Evolutionary conservation across 202 grass and related monocot species (phyloP).

Genomic region (Panicum hallii): DNA sequence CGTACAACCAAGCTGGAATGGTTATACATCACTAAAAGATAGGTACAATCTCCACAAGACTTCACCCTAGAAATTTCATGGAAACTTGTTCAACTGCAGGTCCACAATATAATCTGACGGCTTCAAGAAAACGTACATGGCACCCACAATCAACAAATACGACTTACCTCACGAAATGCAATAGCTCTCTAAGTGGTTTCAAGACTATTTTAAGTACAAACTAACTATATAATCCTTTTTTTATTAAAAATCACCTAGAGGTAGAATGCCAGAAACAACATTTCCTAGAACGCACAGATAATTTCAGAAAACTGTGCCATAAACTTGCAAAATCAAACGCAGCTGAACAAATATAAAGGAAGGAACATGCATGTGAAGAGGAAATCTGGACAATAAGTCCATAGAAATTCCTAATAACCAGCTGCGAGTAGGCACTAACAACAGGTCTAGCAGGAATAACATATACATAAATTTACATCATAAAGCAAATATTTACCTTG

Average conservation of each 20-base stretch:
- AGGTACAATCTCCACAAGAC: not conserved
- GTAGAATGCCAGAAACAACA: not conserved
- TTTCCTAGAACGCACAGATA: not conserved
- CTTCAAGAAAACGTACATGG: not conserved
- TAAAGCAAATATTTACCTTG: constrained; percentile 65
- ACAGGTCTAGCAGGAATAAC: not conserved
- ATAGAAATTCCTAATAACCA: not conserved
- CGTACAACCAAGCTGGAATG: not conserved
- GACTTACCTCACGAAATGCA: not conserved
- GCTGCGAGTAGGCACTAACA: not conserved
- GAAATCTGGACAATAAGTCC: not conserved
- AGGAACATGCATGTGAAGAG: not conserved
- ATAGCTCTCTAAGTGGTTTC: not conserved
- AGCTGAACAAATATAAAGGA: not conserved
- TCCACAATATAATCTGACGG: not conserved
- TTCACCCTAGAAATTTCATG: not conserved
- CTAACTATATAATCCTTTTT: not conserved
- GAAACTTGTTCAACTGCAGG: not conserved
- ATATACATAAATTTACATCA: not conserved
- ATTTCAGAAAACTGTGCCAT: not conserved
- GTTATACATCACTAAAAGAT: not conserved
- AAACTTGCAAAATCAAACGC: not conserved
- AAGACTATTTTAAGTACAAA: not conserved
- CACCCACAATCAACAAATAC: not conserved
- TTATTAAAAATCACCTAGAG: constrained; percentile 11